phyloP scores from a whole-genome alignment of 768 basidiomycete genomes.

The Exidia glandulosa region DNA sequence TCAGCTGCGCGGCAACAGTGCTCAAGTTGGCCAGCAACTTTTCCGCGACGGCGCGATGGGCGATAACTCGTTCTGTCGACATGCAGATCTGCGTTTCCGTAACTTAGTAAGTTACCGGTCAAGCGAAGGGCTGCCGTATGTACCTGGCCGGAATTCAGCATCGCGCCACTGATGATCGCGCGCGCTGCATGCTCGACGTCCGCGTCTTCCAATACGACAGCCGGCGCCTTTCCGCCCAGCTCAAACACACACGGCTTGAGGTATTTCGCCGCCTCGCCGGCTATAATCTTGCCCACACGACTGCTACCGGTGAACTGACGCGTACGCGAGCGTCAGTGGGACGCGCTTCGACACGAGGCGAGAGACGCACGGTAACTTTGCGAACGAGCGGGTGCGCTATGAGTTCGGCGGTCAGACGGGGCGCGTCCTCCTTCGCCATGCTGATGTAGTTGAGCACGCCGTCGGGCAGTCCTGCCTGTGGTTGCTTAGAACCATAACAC shows the following conservation, averaged over 20 bases:
- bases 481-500: not conserved
- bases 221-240: slow-evolving; percentile 44
- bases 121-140: not conserved
- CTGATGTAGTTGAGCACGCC: slow-evolving; percentile 50
- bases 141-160: slow-evolving; percentile 32
- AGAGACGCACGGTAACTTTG: slow-evolving; percentile 36
- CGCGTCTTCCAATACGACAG: slow-evolving; percentile 41
- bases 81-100: slow-evolving; percentile 36
- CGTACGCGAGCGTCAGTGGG: not conserved
- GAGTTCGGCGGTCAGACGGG: slow-evolving; percentile 35
- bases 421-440: slow-evolving; percentile 32
- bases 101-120: not conserved
- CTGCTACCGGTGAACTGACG: slow-evolving; percentile 46
- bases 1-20: slow-evolving; percentile 21
- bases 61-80: slow-evolving; percentile 48
- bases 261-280: slow-evolving; percentile 42
- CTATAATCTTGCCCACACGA: slow-evolving; percentile 40
- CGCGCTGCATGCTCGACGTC: slow-evolving; percentile 43
- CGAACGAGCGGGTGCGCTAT: slow-evolving; percentile 44
- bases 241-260: slow-evolving; percentile 47
- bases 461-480: slow-evolving; percentile 45
- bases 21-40: slow-evolving; percentile 25
- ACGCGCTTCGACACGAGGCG: not conserved
- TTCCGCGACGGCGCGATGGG: slow-evolving; percentile 30
- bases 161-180: slow-evolving; percentile 32